phyloP scores from a whole-genome alignment of 805 yeast genomes.

The Metschnikowia shivogae region DNA sequence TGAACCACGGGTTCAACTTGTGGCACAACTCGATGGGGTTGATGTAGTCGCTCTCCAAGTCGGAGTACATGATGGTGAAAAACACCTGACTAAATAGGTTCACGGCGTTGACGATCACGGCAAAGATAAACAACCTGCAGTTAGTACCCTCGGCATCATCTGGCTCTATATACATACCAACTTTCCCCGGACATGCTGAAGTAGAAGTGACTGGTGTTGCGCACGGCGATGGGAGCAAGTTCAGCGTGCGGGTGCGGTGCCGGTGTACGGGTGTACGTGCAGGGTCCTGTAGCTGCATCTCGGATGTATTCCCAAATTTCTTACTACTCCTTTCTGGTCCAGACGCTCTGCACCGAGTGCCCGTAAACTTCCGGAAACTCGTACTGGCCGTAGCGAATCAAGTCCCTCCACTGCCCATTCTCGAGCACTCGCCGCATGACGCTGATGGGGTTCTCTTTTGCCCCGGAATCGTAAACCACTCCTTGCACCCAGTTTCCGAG shows the following conservation, averaged over 20 bases:
- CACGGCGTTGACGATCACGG: conserved; percentile 80
- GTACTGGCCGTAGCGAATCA: conserved; percentile 26
- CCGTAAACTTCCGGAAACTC: conserved; percentile 22
- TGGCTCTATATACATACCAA: conserved; percentile 20
- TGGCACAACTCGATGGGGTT: conserved; percentile 96
- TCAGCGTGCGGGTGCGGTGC: not conserved
- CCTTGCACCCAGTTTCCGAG: conserved; percentile 55
- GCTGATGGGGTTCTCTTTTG: conserved; percentile 21
- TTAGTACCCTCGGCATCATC: conserved; percentile 8
- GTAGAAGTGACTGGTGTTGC: not conserved
- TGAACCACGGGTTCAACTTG: conserved; percentile 80
- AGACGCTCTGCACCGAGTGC: too few species aligned
- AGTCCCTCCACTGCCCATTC: conserved; percentile 19
- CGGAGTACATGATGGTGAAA: conserved; percentile 93
- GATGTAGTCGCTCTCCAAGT: conserved; percentile 92
- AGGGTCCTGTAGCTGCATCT: too few species aligned
- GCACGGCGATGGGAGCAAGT: conserved; percentile 4
- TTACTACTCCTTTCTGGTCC: not conserved
- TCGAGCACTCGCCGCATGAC: conserved; percentile 24
- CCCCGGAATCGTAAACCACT: conserved; percentile 28
- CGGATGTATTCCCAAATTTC: too few species aligned
- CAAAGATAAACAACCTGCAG: conserved; percentile 59
- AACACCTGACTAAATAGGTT: conserved; percentile 90
- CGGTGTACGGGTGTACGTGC: conserved; percentile 2
- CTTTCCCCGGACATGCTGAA: conserved; percentile 25